A percentile compares a stretch with the other conserved stretches of the same genome.
Evolutionary conservation across 495 filamentous ascomycete species (phyloP).

Genomic region (Neurospora sublineolata): DNA sequence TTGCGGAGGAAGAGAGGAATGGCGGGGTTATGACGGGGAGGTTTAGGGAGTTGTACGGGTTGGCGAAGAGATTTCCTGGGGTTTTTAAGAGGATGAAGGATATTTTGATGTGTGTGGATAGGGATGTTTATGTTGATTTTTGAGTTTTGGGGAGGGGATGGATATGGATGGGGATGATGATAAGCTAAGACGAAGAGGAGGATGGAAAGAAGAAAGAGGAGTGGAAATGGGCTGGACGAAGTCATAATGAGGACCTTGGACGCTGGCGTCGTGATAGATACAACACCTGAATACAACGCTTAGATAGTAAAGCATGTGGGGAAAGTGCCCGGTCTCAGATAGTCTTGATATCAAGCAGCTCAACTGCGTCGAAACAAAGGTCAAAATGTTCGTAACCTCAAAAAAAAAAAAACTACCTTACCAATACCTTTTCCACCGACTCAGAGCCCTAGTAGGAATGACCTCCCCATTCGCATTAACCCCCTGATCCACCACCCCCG

Average conservation of each 20-base stretch:
- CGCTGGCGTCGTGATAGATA: neutral
- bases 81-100: neutral
- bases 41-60: neutral
- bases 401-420: no score
- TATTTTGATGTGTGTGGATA: neutral
- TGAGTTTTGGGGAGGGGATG: no score
- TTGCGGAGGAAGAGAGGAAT: neutral
- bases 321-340: neutral
- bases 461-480: neutral
- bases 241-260: neutral
- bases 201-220: no score
- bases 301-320: neutral
- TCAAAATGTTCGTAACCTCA: neutral
- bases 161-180: no score
- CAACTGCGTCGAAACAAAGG: neutral
- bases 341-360: neutral
- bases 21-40: neutral
- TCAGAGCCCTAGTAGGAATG: neutral
- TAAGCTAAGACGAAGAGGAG: no score
- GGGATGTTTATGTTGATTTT: no score
- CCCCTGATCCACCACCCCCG: neutral
- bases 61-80: neutral
- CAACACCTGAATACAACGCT: neutral
- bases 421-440: neutral
- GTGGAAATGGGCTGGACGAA: neutral